Percentiles rank a stretch among this genome's conserved stretches.
Conservation (phyloP, 805 yeast species). For the Candida andamanensis region DNA sequence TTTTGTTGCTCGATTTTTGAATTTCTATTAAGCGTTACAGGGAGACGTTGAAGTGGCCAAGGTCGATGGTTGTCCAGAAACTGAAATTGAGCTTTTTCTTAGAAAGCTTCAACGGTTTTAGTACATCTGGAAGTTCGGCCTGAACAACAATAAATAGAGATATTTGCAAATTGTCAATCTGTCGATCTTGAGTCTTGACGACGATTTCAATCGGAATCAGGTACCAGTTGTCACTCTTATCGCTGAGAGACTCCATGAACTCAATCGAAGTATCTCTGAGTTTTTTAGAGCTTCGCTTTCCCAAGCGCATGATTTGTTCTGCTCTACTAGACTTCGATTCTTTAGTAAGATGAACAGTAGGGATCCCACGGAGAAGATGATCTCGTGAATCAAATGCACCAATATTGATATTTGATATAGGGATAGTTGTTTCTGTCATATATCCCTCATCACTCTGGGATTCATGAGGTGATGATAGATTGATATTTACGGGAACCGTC, state of each 20-base stretch:
- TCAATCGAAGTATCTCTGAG: slow-evolving; percentile 10
- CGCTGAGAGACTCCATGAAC: slow-evolving; percentile 16
- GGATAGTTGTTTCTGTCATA: slow-evolving; percentile 17
- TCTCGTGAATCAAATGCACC: slow-evolving; percentile 16
- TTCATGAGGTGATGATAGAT: slow-evolving; percentile 16
- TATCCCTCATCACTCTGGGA: slow-evolving; percentile 10
- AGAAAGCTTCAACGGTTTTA: slow-evolving; percentile 11
- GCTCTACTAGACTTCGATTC: slow-evolving; percentile 25
- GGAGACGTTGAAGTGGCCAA: slow-evolving; percentile 1
- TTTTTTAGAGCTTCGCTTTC: slow-evolving; percentile 8
- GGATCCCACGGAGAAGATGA: slow-evolving; percentile 26
- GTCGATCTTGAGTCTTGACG: not conserved
- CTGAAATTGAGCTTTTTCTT: slow-evolving; percentile 19
- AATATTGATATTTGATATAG: slow-evolving; percentile 19
- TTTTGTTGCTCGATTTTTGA: slow-evolving; percentile 52
- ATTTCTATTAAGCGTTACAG: not conserved
- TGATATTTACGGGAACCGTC: slow-evolving; percentile 15
- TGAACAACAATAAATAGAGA: slow-evolving; percentile 28
- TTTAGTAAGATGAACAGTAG: slow-evolving; percentile 28
- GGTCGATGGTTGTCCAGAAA: slow-evolving; percentile 19
- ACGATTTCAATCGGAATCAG: slow-evolving; percentile 26
- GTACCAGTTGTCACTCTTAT: slow-evolving; percentile 29
- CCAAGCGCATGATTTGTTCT: slow-evolving; percentile 23
- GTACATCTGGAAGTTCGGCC: slow-evolving; percentile 20
- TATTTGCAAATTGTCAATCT: slow-evolving; percentile 13